These are phyloP conservation scores for Sisymbrium irio DNA, from an alignment of 345 rosid genomes.

Conservation along the genomic window DNA sequence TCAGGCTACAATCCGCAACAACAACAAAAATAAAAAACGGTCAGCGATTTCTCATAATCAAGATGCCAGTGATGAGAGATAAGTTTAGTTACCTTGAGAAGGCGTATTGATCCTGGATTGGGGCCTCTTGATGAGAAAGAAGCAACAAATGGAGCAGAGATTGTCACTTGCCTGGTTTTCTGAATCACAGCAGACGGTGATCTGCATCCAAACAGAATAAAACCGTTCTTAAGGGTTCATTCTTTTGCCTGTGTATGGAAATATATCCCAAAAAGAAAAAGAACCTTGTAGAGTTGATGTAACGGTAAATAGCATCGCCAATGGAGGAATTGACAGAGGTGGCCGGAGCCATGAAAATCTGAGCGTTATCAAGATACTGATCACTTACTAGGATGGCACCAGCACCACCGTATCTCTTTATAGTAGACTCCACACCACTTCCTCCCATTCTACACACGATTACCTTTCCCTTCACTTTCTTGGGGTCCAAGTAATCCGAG, in stretches of 20 bases:
- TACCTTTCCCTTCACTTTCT: constrained; percentile 72
- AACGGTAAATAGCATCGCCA: constrained; percentile 45
- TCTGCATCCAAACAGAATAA: constrained; percentile 35
- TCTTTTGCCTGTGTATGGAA: neutral
- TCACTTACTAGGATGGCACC: constrained; percentile 53
- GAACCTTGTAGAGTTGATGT: constrained; percentile 69
- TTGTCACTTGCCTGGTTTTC: constrained; percentile 47
- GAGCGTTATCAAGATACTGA: constrained; percentile 65
- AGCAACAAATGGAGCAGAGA: constrained; percentile 73
- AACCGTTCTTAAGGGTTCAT: neutral
- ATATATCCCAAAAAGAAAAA: neutral
- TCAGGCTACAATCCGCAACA: constrained; percentile 58
- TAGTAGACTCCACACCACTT: constrained; percentile 60
- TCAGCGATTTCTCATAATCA: neutral
- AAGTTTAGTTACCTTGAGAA: constrained; percentile 56
- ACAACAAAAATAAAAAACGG: neutral
- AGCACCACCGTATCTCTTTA: constrained; percentile 61
- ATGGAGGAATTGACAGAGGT: constrained; percentile 58
- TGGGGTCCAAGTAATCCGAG: constrained; percentile 53
- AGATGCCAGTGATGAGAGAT: neutral
- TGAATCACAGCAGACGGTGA: constrained; percentile 68
- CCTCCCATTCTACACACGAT: constrained; percentile 49
- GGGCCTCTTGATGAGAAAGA: constrained; percentile 96
- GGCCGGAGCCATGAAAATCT: constrained; percentile 72
- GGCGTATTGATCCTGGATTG: constrained; percentile 59